Base-by-base conservation (phyloP, 176 grass and related monocot species). In the Oryza officinalis region DNA sequence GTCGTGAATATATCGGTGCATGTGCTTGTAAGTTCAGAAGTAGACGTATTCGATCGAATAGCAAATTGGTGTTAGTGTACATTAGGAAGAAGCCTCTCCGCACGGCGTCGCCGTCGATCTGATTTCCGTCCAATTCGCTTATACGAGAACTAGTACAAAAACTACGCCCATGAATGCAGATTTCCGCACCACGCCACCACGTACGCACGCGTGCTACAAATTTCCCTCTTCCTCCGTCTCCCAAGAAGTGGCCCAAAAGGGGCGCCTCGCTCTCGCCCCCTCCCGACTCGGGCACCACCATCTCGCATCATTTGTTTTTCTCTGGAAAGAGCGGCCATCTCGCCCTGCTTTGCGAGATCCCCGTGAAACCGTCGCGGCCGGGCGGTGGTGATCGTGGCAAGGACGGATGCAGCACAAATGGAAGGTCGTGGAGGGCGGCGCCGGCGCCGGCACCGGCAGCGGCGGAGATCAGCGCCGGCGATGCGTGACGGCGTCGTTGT, bases 401-500 rank as follows among this genome's bases (percentile, higher is more conserved):
- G 69, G 7, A 20, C 83, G 20, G 23, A 75, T 76, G 89, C 46
- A 50, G 65, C 74, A 38, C 27, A 93, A 90, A 73, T 91, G 86
- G 86, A 92, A 87, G 86, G 73, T n/a, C 40, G 61, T 25, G 13
- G 75, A 87, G 46, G 69, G 61, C 46, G 40, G 71, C 8, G 80
- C 45, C 15, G 70, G 83, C 32, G 80, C 10, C 40, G 28, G 27
- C 57, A 8, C n/a, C 27, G 30, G 49, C 26, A 40, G 38, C 63
- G 45, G 27, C 26, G 75, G 72, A 5, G 83, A 86, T 12, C 79
- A 68, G 41, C 88, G 88, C 75, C 70, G 86, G 80, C 38, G 86
- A 8, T 90, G 89, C 47, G 88, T 91, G 31, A 67, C 70, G 30
- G 81, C 81, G n/a, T 91, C 86, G 41, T 63, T 94, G 11, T 91